Evolutionary conservation across 2,329 filamentous ascomycete species (phyloP).

Genomic region (Hortaea werneckii): DNA sequence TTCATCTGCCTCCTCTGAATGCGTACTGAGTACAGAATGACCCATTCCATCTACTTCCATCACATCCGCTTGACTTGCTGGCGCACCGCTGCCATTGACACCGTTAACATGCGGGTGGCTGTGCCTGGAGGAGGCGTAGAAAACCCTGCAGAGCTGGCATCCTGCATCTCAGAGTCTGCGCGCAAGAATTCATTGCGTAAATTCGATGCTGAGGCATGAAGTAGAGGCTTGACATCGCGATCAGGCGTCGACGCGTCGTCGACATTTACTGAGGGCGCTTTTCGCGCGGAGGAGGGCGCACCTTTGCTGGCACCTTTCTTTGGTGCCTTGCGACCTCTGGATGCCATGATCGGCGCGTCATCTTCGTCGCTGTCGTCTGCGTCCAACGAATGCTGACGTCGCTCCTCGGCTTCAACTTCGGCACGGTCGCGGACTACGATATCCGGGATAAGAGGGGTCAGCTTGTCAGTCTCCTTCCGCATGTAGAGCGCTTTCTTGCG

Average conservation of each 20-base stretch:
- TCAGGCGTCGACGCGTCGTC: slow-evolving; percentile 60
- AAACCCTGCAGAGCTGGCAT: slow-evolving; percentile 69
- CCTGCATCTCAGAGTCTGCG: slow-evolving; percentile 67
- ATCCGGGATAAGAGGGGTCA: slow-evolving; percentile 90
- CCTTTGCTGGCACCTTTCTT: slow-evolving; percentile 67
- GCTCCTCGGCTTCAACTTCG: slow-evolving; percentile 66
- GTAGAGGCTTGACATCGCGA: slow-evolving; percentile 60
- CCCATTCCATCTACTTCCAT: slow-evolving; percentile 73
- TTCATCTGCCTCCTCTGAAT: slow-evolving; percentile 66
- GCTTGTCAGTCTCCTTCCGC: slow-evolving; percentile 94
- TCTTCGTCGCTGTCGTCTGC: slow-evolving; percentile 85
- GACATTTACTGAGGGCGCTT: slow-evolving; percentile 45
- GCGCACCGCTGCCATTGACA: slow-evolving; percentile 44
- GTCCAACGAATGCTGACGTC: slow-evolving; percentile 72
- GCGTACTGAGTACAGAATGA: slow-evolving; percentile 57
- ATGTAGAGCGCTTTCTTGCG: slow-evolving; percentile 91
- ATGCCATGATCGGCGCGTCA: slow-evolving; percentile 79
- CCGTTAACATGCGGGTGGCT: slow-evolving; percentile 63
- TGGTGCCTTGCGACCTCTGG: slow-evolving; percentile 78
- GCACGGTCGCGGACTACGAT: slow-evolving; percentile 82
- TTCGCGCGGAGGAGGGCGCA: slow-evolving; percentile 18
- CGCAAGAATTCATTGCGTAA: slow-evolving; percentile 44
- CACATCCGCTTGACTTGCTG: slow-evolving; percentile 64
- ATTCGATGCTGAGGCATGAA: slow-evolving; percentile 39
- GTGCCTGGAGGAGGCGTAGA: slow-evolving; percentile 65